A percentile compares a stretch with the other conserved stretches of the same genome.
These are phyloP conservation scores for Salix koriyanagi DNA, from an alignment of 345 rosid genomes.

Conservation along the genomic window DNA sequence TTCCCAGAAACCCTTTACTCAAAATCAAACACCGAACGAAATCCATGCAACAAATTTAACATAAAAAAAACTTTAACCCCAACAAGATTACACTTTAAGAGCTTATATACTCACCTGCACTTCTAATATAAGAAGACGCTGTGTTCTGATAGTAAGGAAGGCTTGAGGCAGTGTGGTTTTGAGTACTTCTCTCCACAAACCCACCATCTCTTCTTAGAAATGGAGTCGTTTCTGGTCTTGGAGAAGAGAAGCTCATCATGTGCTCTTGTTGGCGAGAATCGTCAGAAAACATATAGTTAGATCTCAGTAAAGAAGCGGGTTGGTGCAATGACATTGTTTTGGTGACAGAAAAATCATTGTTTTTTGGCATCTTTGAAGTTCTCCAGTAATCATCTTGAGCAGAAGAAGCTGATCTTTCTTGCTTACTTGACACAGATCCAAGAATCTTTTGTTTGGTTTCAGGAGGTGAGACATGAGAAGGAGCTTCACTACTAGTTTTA, in stretches of 20 bases:
- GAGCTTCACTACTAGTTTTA: conserved; percentile 19
- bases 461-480: conserved; percentile 21
- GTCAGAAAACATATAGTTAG: conserved; percentile 33
- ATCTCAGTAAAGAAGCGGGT: conserved; percentile 42
- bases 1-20: conserved; percentile 14
- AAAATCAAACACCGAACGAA: conserved; percentile 12
- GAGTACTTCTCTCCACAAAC: too few species aligned
- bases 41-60: background rate
- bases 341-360: conserved; percentile 28
- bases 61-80: background rate
- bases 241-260: conserved; percentile 55
- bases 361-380: conserved; percentile 34
- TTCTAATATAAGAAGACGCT: conserved; percentile 27
- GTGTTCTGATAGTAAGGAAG: conserved; percentile 30
- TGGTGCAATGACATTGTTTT: conserved; percentile 51
- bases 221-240: conserved; percentile 34
- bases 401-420: conserved; percentile 31
- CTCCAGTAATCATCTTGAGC: conserved; percentile 38
- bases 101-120: conserved; percentile 31
- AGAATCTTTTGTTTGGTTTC: conserved; percentile 22
- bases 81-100: background rate
- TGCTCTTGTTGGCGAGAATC: conserved; percentile 39
- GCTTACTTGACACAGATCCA: conserved; percentile 41
- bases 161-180: conserved; percentile 4
- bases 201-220: conserved; percentile 25